Evolutionary conservation across 208 protist genomes (phyloP), one percentile per base, ranked within the genome.

Genomic region (Trypanosoma conorhini): DNA sequence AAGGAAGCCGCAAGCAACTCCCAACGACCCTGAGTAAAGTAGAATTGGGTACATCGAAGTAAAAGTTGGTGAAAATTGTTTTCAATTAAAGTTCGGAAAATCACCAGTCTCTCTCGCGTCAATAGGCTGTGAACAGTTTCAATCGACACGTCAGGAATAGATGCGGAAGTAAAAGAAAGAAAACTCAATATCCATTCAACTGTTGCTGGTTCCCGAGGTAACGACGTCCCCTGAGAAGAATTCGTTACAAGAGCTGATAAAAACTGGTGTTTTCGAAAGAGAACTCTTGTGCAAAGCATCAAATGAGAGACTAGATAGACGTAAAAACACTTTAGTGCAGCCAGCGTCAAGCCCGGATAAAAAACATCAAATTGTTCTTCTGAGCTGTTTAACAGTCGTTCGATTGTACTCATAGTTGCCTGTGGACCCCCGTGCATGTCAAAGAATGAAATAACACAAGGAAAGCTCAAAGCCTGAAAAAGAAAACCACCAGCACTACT

Each of bases 101-200:
- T 54, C 1, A 73, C 52, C 35, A 93, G 76, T 12, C 87, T 81
- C 30, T 93, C 88, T 40, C 75, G 72, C 0, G 82, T 88, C 24
- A 96, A 62, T 13, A 93, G 67, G 75, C 90, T 93, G 40, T 88
- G 86, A 51, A 96, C 85, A 71, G 83, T 93, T 48, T 93, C 86
- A 8, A 78, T 76, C 3, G 90, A 85, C 58, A 92, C 77, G 64
- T 89, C 87, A 19, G 86, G 83, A 52, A 91, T 66, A 22, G 72
- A 65, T 31, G 77, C 12, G 7, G 83, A 89, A 24, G 82, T 61
- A 35, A 85, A 68, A 1, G 79, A 81, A 26, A 94, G 74, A 73
- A 87, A 85, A 28, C 80, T 74, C 26, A 96, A 70, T 57, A 96
- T 82, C 10, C 85, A 82, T 61, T 93, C 86, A 26, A 96, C 75